These are phyloP conservation scores for Solanum stenotomum DNA, from an alignment of 257 asterid species.

Conservation along the genomic window DNA sequence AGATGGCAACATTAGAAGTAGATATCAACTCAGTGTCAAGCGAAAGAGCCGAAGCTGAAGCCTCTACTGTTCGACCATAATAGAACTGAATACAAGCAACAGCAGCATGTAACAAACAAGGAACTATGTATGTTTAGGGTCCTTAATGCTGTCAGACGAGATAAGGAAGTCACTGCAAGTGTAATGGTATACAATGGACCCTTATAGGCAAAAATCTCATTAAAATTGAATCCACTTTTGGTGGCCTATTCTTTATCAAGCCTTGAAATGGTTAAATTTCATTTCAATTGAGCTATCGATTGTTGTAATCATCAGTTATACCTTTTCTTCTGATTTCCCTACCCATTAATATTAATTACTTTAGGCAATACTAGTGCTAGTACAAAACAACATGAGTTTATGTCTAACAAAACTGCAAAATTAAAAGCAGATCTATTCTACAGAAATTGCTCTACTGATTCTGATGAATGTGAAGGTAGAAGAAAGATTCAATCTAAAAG, in stretches of 20 bases:
- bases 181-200: not conserved
- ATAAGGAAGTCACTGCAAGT: not conserved
- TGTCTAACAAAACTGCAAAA: not conserved
- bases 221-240: not conserved
- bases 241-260: not conserved
- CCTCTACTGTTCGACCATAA: slow-evolving; percentile 31
- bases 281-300: not conserved
- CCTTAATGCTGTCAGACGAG: not conserved
- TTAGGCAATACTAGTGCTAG: not conserved
- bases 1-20: slow-evolving; percentile 26
- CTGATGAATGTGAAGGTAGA: not conserved
- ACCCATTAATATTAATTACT: not conserved
- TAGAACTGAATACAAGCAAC: not conserved
- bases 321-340: not conserved
- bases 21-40: slow-evolving; percentile 27
- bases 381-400: not conserved
- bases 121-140: not conserved
- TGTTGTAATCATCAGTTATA: not conserved
- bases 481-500: too few relatives aligned
- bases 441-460: not conserved
- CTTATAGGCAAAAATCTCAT: not conserved
- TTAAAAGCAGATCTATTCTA: not conserved
- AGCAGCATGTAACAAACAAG: not conserved
- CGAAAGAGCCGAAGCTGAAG: slow-evolving; percentile 34
- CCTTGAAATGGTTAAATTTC: not conserved